Conservation (phyloP, 805 yeast genomes). For the Candida bentonensis region DNA sequence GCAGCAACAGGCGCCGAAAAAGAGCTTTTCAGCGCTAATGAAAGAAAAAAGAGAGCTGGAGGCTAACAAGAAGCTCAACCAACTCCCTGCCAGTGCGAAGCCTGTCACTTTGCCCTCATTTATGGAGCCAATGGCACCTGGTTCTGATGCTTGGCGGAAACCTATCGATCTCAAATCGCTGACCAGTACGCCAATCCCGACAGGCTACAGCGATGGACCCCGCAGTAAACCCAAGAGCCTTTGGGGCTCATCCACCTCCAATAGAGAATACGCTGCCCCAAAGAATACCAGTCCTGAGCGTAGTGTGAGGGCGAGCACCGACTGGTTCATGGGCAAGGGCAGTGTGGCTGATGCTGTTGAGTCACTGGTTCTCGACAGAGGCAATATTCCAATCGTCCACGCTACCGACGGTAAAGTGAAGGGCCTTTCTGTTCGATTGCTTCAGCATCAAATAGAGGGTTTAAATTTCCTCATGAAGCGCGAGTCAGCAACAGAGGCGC, state of each 20-base stretch:
- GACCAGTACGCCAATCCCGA: constrained; percentile 3
- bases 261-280: neutral
- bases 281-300: no score
- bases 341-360: no score
- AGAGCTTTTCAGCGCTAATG: no score
- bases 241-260: constrained; percentile 1
- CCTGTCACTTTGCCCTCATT: constrained; percentile 2
- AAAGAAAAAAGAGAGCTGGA: neutral
- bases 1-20: no score
- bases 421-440: constrained; percentile 26
- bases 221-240: neutral
- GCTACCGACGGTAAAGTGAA: constrained; percentile 12
- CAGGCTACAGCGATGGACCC: neutral
- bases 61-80: neutral
- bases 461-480: constrained; percentile 27
- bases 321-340: no score
- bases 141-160: constrained; percentile 12
- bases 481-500: constrained; percentile 20
- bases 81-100: neutral
- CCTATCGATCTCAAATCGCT: constrained; percentile 6
- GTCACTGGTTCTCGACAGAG: no score
- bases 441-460: constrained; percentile 36
- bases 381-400: no score
- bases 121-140: constrained; percentile 15
- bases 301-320: no score